A percentile compares a stretch with the other conserved stretches of the same genome.
Evolutionary conservation across 257 asterid species (phyloP).

Genomic region (Fraxinus quadrangulata): DNA sequence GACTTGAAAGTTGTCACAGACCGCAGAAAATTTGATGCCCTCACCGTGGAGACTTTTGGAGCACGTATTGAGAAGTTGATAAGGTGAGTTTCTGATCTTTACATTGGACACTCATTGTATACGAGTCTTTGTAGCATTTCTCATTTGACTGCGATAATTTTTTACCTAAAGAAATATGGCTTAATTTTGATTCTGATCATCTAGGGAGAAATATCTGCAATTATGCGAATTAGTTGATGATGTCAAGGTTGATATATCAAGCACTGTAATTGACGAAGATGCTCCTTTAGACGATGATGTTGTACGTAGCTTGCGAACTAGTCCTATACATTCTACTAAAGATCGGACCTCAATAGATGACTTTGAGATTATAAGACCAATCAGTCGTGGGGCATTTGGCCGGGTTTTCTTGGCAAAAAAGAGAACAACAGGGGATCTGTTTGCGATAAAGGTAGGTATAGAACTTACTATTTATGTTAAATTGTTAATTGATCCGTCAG

Average conservation of each 20-base stretch:
- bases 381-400: conserved; percentile 99
- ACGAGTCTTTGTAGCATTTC: conserved; percentile 16
- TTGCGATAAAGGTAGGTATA: conserved; percentile 85
- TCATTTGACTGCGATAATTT: conserved; percentile 2
- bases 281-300: conserved; percentile 97
- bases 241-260: conserved; percentile 84
- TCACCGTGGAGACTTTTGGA: conserved; percentile 98
- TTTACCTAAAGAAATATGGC: neutral
- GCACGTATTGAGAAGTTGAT: conserved; percentile 95
- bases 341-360: conserved; percentile 98
- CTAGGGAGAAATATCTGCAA: conserved; percentile 95
- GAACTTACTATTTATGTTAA: neutral
- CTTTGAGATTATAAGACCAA: conserved; percentile 96
- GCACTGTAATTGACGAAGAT: conserved; percentile 96
- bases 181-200: conserved; percentile 13
- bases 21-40: conserved; percentile 85
- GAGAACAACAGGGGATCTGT: conserved; percentile 93
- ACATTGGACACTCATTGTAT: conserved; percentile 15
- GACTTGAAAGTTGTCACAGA: conserved; percentile 87
- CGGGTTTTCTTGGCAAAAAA: conserved; percentile 96
- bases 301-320: conserved; percentile 90
- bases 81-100: conserved; percentile 47
- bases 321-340: conserved; percentile 85
- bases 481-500: neutral
- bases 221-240: conserved; percentile 93